Conservation (phyloP, 2,329 filamentous ascomycete species). For the Ustulina deusta region DNA sequence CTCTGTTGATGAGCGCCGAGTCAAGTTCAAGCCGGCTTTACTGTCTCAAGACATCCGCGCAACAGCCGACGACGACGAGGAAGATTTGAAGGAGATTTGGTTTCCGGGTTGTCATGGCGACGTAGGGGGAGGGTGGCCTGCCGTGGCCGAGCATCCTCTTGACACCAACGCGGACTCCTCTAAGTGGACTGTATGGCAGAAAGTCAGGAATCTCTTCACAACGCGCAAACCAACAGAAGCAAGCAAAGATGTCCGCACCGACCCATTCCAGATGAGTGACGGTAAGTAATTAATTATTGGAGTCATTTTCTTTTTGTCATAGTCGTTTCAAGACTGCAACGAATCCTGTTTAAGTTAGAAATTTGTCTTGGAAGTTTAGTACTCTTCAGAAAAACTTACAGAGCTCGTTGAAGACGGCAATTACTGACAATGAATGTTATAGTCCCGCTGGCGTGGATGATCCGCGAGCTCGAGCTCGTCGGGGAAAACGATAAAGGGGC, state of each 20-base stretch:
- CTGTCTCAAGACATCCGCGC: constrained; percentile 56
- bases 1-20: constrained; percentile 64
- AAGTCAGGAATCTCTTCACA: constrained; percentile 54
- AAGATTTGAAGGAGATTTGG: constrained; percentile 66
- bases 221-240: constrained; percentile 51
- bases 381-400: background rate
- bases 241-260: constrained; percentile 49
- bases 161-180: constrained; percentile 43
- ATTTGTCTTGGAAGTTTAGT: background rate
- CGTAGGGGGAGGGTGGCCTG: constrained; percentile 65
- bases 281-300: constrained; percentile 29
- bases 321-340: background rate
- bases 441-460: constrained; percentile 65
- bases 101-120: constrained; percentile 67
- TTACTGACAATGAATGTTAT: background rate
- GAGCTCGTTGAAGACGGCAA: background rate
- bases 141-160: constrained; percentile 44
- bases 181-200: constrained; percentile 49
- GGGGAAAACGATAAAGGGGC: constrained; percentile 49
- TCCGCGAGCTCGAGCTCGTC: constrained; percentile 59
- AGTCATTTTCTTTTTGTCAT: background rate
- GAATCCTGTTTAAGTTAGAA: background rate
- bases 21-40: constrained; percentile 67
- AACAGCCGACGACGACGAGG: constrained; percentile 43
- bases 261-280: constrained; percentile 61